Base-by-base conservation (phyloP, 1,284 basidiomycete genomes). In the Cutaneotrichosporon sp. region DNA sequence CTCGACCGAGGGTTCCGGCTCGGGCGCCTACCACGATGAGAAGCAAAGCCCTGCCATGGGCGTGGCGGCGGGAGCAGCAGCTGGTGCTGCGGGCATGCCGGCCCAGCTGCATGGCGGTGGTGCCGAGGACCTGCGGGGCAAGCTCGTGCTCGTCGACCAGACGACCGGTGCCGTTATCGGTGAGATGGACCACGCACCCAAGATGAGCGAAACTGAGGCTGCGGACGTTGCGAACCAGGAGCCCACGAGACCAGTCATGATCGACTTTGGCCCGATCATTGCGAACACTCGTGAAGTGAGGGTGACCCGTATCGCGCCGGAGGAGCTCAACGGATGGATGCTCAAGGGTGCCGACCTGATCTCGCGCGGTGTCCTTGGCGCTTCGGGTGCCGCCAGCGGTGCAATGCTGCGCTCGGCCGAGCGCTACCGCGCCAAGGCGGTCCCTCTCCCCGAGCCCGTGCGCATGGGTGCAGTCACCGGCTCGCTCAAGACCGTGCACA, bases 61-160 rank as follows among this genome's bases (percentile, higher is more conserved):
- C 14, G 30, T 18, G 2, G 50, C 34, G n/a, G 36, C 36, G 18
- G 53, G 18, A 22, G 46, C 42, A 2, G 55, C 52, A 2, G 60
- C 60, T 8, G 60, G 21, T 16, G 59, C 34, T 14, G 51, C 22
- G 0, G 49, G 22, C 51, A 31, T 42, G 40, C 2, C 42, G 42
- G 18, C 16, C 42, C 16, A 8, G 18, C 34, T 71, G 7, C 51
- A 57, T 22, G 65, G 62, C n/a, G 60, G 58, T 5, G 60, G 56
- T 16, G 51, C 81, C 32, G 80, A 82, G 31, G 86, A 88, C 69
- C 79, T 89, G 30, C 83, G 87, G 47, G 89, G 89, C 6, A 85
- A 85, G 57, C 83, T 92, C 38, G 85, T 92, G 10, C 84, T 91
- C 61, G 84, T 91, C 67, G 87, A 92, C 75, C 86, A 91, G 74